Base-by-base conservation (phyloP, 2,329 filamentous ascomycete genomes). In the Didymella sp. region DNA sequence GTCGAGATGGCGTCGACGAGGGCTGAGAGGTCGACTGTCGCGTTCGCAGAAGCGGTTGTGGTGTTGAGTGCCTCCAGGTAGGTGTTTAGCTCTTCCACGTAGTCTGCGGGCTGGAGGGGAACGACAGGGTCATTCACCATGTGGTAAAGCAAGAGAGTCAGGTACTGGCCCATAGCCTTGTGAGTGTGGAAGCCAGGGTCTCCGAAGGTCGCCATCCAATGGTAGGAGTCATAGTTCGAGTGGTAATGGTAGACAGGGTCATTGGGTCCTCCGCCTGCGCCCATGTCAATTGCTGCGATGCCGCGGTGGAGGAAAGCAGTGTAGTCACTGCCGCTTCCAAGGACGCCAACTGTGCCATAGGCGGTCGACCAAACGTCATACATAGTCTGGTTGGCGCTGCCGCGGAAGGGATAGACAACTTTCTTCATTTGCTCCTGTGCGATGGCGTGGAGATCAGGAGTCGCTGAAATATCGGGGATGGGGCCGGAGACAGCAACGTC, bases 191-290 rank as follows among this genome's bases (percentile, higher is more conserved):
- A 84, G 2, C 78, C 81, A 0, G 80, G 80, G 62, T 84, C 82
- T 5, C 80, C 82, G 54, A 78, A 84, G 0, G 73, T 79, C 0
- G 70, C 62, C 81, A 84, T 84, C 82, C 82, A 84, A 56, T 80
- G 76, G 58, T 81, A 82, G 28, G 74, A 70, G 59, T 82, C 70
- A 71, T 82, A 82, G 63, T 73, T 76, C 25, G 75, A 78, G 62
- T 82, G 80, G 63, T 82, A 82, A 27, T 75, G 80, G 52, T 81
- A 82, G 8, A 82, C 67, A 0, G 80, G 75, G 41, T 79, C 78
- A 1, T 69, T 65, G 3, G 72, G 69, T 4, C 75, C 75, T 2
- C 63, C 67, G 6, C 71, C 73, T 25, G 76, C 70, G 21, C 79
- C 79, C 58, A 81, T 68, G 47, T 82, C 79, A 33, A 81, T 71